Conservation (phyloP, 1,284 basidiomycete species). For the Rhodotorula sp. region DNA sequence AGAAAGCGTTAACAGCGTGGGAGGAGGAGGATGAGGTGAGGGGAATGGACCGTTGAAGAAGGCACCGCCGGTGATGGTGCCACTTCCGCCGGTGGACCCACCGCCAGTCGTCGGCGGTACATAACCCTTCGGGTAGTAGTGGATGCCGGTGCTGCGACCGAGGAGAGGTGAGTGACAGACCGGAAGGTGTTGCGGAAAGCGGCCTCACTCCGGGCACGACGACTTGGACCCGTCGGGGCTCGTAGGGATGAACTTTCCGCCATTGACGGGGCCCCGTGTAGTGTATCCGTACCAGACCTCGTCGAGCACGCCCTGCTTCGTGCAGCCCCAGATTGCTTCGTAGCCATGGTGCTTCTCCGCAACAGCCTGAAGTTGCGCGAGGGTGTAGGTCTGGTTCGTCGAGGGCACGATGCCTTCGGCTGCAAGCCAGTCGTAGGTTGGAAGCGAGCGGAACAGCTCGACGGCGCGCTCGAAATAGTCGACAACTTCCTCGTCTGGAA, state of each 20-base stretch:
- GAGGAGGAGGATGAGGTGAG: background rate
- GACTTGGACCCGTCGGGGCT: constrained; percentile 3
- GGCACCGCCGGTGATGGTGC: background rate
- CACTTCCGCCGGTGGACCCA: constrained; percentile 14
- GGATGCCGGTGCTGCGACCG: constrained; percentile 62
- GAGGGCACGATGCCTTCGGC: constrained; percentile 70
- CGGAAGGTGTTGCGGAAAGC: background rate
- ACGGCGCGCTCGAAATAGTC: constrained; percentile 69
- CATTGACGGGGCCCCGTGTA: constrained; percentile 60
- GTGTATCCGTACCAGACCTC: constrained; percentile 67
- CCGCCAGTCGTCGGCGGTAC: background rate
- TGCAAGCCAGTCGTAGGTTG: constrained; percentile 69
- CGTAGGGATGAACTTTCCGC: constrained; percentile 64
- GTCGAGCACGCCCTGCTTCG: constrained; percentile 53
- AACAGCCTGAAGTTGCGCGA: constrained; percentile 60
- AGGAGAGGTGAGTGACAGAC: constrained; percentile 59
- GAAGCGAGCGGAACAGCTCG: constrained; percentile 63
- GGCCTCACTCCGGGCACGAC: background rate
- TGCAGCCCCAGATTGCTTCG: constrained; percentile 52
- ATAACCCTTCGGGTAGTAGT: constrained; percentile 61
- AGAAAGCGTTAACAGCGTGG: background rate
- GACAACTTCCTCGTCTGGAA: constrained; percentile 57
- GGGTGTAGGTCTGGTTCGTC: constrained; percentile 59
- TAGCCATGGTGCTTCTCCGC: constrained; percentile 54
- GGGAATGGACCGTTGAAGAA: constrained; percentile 19